These are phyloP conservation scores for Asparagopsis taxiformis DNA, from an alignment of 31 red algal genomes.

Conservation along the genomic window DNA sequence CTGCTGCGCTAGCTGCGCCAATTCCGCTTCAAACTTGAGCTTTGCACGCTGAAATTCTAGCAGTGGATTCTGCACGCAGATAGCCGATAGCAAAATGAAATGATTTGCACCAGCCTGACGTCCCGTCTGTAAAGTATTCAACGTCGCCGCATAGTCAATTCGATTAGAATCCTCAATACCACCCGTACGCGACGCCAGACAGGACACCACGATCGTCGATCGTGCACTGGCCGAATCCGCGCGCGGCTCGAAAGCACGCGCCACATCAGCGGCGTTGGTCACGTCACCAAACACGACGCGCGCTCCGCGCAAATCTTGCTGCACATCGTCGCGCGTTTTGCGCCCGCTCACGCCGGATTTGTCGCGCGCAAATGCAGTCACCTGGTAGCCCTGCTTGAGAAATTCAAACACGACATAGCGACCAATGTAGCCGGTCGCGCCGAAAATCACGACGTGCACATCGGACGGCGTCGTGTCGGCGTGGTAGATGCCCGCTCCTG, in stretches of 20 bases:
- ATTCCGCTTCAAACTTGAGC: conserved; percentile 57
- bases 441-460: conserved; percentile 68
- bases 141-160: conserved; percentile 70
- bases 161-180: conserved; percentile 59
- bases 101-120: conserved; percentile 28
- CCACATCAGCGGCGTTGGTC: conserved; percentile 12
- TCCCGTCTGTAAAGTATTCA: conserved; percentile 40
- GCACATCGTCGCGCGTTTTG: conserved; percentile 2
- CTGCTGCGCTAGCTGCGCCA: conserved; percentile 22
- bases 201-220: conserved; percentile 60
- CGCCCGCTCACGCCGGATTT: conserved; percentile 40
- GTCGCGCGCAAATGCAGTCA: conserved; percentile 50
- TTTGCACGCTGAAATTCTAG: conserved; percentile 82
- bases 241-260: conserved; percentile 25
- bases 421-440: conserved; percentile 84
- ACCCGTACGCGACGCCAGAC: conserved; percentile 66
- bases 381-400: conserved; percentile 51
- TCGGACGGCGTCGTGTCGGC: conserved; percentile 10
- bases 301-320: conserved; percentile 29
- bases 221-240: background rate
- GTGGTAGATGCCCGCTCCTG: conserved; percentile 49
- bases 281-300: conserved; percentile 53
- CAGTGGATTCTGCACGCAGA: conserved; percentile 81
- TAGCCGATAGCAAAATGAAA: conserved; percentile 76
- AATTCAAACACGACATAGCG: conserved; percentile 59